Conservation (phyloP, 1,284 basidiomycete species). For the Hemileccinum hortonii region DNA sequence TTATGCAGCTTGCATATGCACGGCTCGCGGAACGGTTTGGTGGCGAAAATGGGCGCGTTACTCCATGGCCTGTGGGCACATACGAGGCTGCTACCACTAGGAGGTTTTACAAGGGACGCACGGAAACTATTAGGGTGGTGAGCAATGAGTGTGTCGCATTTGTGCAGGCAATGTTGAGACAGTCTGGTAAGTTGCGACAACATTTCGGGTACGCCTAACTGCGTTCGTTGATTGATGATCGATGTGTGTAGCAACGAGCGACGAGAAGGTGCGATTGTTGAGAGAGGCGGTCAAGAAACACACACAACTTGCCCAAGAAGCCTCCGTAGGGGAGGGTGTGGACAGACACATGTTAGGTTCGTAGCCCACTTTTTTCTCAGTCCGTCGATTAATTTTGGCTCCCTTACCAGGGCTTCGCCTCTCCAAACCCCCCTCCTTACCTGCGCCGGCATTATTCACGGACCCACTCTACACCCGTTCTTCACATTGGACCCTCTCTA, state of each 20-base stretch:
- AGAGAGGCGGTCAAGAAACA: conserved; percentile 70
- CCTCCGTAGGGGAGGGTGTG: conserved; percentile 73
- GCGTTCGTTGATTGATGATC: not conserved
- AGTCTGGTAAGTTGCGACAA: conserved; percentile 18
- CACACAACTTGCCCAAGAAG: conserved; percentile 64
- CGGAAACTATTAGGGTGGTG: conserved; percentile 84
- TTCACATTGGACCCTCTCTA: conserved; percentile 75
- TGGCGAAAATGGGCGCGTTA: conserved; percentile 38
- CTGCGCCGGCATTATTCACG: conserved; percentile 63
- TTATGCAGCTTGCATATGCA: conserved; percentile 83
- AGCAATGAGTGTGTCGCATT: conserved; percentile 72
- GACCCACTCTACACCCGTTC: conserved; percentile 71
- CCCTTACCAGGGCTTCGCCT: conserved; percentile 60
- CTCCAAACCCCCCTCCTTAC: conserved; percentile 59
- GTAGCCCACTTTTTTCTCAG: conserved; percentile 16
- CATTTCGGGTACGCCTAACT: not conserved
- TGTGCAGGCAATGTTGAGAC: conserved; percentile 70
- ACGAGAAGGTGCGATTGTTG: conserved; percentile 59
- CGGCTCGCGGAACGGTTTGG: conserved; percentile 48
- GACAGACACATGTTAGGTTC: conserved; percentile 83
- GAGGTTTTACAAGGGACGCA: conserved; percentile 82
- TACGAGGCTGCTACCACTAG: conserved; percentile 90
- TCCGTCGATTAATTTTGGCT: not conserved
- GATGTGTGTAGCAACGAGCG: conserved; percentile 28
- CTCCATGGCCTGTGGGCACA: conserved; percentile 54